Base-by-base conservation (phyloP, 2,329 filamentous ascomycete species). In the Ceratocystis huliohia region DNA sequence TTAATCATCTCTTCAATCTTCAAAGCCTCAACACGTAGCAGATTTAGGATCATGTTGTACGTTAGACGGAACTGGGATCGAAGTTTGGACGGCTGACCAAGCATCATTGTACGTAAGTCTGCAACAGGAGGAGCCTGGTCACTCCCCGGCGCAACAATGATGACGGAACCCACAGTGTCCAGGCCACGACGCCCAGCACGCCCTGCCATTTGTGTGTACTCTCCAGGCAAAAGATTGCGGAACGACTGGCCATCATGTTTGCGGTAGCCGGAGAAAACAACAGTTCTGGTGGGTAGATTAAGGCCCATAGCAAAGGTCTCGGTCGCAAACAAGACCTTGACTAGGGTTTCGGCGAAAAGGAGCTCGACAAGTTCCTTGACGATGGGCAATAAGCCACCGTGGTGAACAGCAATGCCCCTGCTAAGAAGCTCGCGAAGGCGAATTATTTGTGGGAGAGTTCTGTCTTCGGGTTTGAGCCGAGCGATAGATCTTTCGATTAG, bases 1-100 rank as follows among this genome's bases (percentile, higher is more conserved):
- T 99, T 99, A 79, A 99, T 99, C 94, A 99, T 99, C 76, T 99
- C 94, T 75, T 99, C 94, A 71, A 99, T 97, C 78, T 96, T 97
- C 70, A 99, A 78, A 1, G 94, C 94, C 75, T 99, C 94, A 1
- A 99, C 94, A 45, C 94, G 88, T 62, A 99, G 80, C 41, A 99
- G 80, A 73, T 97, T 99, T 37, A 99, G 79, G 68, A 99, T 99
- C 94, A 99, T 99, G 77, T 97, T 99, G 80, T 99, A 99, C 0
- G 95, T 99, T 61, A 99, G 80, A 68, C 94, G 85, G 80, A 99
- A 99, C 73, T 99, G 94, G 5, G 93, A 97, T 61, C 91, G 85
- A 62, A 99, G 82, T 77, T 97, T 97, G 30, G 91, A 96, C 41
- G 94, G 93, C 72, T 96, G 89, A 65, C 94, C 94, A 3, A 97